Evolutionary conservation across 495 filamentous ascomycete species (phyloP), one percentile per base, ranked within the genome.

Genomic region (Xylaria telfairii): DNA sequence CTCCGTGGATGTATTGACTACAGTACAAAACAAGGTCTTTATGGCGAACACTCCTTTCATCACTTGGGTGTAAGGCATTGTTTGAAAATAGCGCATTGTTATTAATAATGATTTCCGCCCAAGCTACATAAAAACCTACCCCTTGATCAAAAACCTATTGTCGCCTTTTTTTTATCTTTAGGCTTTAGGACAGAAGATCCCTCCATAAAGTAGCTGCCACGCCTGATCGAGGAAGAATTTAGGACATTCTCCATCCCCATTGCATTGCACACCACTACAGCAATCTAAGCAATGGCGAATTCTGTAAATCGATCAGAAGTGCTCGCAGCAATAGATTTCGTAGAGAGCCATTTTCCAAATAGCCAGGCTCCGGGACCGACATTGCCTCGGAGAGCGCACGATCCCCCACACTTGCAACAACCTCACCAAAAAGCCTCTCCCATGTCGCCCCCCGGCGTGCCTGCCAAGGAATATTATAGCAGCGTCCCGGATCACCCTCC

Each of bases 401-500:
- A 24, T 62, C n/a, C 34, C 3, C 10, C 34, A 26, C 10, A 41
- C 13, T 42, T 37, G 1, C 37, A 28, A 5, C 34, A n/a, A 42
- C 37, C 59, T 19, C 59, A n/a, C n/a, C n/a, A 15, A 17, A 1
- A 7, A 24, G 10, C 4, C 37, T 9, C 2, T 21, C 30, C n/a
- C 19, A 39, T 24, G 13, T 15, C 10, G 3, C 57, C 67, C 4
- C 68, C 68, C 6, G 68, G 68, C 7, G 19, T 57, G 3, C 13
- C 60, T 19, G 37, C 41, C 0, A 44, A 44, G 3, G 1, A 2
- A 6, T 63, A 65, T 44, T 83, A 84, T 71, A 78, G 83, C 87
- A 86, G 88, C n/a, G 71, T 77, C 73, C 82, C 75, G 72, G 76
- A 87, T n/a, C 85, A 84, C 79, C 90, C 88, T 68, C 71, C 65